Percentiles rank a stretch among this genome's conserved stretches.
Conservation (phyloP, 495 filamentous ascomycete genomes). For the Gamarada debralockiae region DNA sequence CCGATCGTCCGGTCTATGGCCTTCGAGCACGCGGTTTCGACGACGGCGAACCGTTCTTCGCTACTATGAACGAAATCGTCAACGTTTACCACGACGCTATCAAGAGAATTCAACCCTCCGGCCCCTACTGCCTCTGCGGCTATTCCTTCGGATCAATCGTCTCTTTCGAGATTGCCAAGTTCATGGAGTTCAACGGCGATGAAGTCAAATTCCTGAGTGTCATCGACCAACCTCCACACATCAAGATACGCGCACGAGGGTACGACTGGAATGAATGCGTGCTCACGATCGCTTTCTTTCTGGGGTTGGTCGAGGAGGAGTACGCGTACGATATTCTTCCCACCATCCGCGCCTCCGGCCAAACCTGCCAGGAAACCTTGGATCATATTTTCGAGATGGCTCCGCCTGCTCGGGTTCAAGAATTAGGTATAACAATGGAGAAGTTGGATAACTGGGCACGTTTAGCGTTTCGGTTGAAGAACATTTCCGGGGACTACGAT, state of each 20-base stretch:
- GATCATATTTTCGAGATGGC: conserved; percentile 28
- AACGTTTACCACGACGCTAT: conserved; percentile 41
- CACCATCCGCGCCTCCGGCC: conserved; percentile 11
- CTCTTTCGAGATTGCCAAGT: conserved; percentile 51
- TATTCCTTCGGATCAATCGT: conserved; percentile 52
- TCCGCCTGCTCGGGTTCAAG: conserved; percentile 26
- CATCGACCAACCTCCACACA: conserved; percentile 48
- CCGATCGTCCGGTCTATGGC: conserved; percentile 50
- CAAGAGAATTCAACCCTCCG: conserved; percentile 40
- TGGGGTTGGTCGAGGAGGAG: conserved; percentile 39
- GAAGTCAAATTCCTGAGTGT: conserved; percentile 33
- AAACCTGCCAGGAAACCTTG: conserved; percentile 24
- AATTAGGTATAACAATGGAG: conserved; percentile 34
- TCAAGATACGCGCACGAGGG: conserved; percentile 46
- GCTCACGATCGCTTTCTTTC: conserved; percentile 45
- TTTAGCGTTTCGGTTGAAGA: conserved; percentile 40
- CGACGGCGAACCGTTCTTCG: conserved; percentile 11
- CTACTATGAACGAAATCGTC: conserved; percentile 14
- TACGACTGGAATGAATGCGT: conserved; percentile 43
- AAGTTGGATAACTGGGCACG: conserved; percentile 35
- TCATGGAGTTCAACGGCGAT: conserved; percentile 30
- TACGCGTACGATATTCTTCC: conserved; percentile 23
- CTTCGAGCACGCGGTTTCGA: conserved; percentile 45
- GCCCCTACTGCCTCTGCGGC: conserved; percentile 54
- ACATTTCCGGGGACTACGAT: conserved; percentile 47